Base-by-base conservation (phyloP, 352 stramenopile genomes). In the Phytophthora fragariaefolia region DNA sequence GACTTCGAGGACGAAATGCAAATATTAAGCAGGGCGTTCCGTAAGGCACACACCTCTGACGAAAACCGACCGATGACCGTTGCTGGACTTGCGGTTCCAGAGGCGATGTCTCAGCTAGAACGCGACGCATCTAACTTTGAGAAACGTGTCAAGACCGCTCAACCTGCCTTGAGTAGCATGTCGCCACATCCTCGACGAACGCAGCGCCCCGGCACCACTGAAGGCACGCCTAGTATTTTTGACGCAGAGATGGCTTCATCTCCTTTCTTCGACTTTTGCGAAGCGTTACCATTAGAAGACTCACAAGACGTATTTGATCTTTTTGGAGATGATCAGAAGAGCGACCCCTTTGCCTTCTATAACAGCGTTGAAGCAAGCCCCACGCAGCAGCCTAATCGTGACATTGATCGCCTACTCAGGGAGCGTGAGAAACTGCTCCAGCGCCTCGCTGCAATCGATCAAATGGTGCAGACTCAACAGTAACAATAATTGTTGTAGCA, bases 1-100 rank as follows among this genome's bases (percentile, higher is more conserved):
- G 73, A 80, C 13, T 85, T 90, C 30, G 51, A 82, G 22, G 68
- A 77, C 55, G 80, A 89, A 48, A 88, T 91, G 32, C 63, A 46
- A 4, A 61, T 64, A 2, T 56, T 91, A 6, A 82, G 63, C 20
- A 43, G 60, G 12, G 83, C 80, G 1, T 89, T 82, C 30, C 72
- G 69, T 3, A 85, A 80, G 49, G 60, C 75, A n/a, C 73, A 47
- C 8, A 53, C 60, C 1, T 63, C 63, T n/a, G 56, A 58, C 18
- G 28, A 66, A 17, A 58, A 63, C 8, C 74, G 80, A 0, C 82
- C 82, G 10, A 79, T 79, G 72, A 91, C 82, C 10, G 74, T 87
- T 15, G 80, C 79, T 17, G 83, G 80, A 13, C 69, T 90, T 15
- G 77, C 66, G 6, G 69, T 87, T 0, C 79, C 83, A 0, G 77